Conservation (phyloP, 495 filamentous ascomycete genomes). For the Trichoderma asperelloides region DNA sequence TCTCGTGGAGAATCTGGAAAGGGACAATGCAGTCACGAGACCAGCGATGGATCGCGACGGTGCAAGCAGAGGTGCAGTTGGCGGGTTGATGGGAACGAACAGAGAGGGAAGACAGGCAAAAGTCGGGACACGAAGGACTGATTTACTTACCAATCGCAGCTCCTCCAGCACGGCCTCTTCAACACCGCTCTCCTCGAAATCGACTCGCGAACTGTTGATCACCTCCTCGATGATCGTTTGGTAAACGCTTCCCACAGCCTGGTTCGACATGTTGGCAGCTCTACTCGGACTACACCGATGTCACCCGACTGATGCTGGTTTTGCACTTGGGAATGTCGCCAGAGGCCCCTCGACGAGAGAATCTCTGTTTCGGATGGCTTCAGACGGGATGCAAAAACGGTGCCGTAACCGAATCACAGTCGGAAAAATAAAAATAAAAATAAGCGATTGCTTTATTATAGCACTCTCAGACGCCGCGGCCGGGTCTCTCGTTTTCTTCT, state of each 20-base stretch:
- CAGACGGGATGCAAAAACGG: not conserved
- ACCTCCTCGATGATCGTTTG: slow-evolving; percentile 86
- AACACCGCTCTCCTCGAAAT: slow-evolving; percentile 95
- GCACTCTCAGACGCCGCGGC: not conserved
- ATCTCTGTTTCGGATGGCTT: not conserved
- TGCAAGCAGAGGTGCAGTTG: not conserved
- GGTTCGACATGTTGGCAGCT: slow-evolving; percentile 42
- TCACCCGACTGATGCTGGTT: not conserved
- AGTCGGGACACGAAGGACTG: not conserved
- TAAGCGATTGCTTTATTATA: not conserved
- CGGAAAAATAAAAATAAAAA: not conserved
- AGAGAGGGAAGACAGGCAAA: slow-evolving; percentile 7
- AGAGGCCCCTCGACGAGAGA: not conserved
- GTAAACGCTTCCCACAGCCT: slow-evolving; percentile 64
- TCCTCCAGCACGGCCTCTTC: slow-evolving; percentile 76
- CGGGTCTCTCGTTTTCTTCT: not conserved
- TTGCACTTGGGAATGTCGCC: not conserved
- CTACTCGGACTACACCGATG: not conserved
- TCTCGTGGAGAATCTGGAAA: not conserved
- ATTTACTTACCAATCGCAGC: slow-evolving; percentile 62
- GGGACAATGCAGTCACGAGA: not conserved
- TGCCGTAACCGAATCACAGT: not conserved
- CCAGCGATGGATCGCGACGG: not conserved
- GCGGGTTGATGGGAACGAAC: not conserved
- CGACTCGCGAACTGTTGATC: slow-evolving; percentile 74